Base-by-base conservation (phyloP, 345 rosid species). In the Linum usitatissimum region DNA sequence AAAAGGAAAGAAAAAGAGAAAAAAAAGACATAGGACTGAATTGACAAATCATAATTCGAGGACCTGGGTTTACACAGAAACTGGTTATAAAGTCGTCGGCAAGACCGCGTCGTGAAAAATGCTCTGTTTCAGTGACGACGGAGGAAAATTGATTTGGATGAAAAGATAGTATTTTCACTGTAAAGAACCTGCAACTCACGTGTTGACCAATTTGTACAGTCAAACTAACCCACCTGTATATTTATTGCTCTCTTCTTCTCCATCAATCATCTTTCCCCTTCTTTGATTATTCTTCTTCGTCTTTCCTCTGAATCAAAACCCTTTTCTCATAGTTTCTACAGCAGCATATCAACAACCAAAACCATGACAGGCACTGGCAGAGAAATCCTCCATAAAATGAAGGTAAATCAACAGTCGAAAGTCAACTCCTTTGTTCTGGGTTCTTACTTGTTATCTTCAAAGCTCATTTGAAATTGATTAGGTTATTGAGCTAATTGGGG, bases 301-400 rank as follows among this genome's bases (percentile, higher is more conserved):
- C 0, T 49, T 62, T 49, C 15, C 36, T 38, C 62, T 60, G 19
- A 1, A 30, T 30, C 31, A 6, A 13, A 28, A 36, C 23, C 23
- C 13, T 18, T 3, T 0, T 49, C 20, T 53, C 67, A 42, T 6
- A 28, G 7, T 13, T 66, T 57, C 3, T 18, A 13, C 62, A 17
- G 39, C 55, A 10, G 9, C 20, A 18, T 36, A 58, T 7, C 48
- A 30, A n/a, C 75, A 4, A 7, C 38, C 5, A 34, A 1, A 34
- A 56, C 31, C 76, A 88, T 83, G 92, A 62, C 70, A 51, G 38
- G 38, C 38, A 23, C 28, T 23, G 83, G 91, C 72, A 75, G 63
- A 66, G 89, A 86, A 60, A 84, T 88, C 81, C 80, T 88, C 66
- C 83, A 81, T 10, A 86, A 84, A 80, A 84, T 88, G 74, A 88